Conservation (phyloP, 1,139 yeast species). For the Meyerozyma sp. region DNA sequence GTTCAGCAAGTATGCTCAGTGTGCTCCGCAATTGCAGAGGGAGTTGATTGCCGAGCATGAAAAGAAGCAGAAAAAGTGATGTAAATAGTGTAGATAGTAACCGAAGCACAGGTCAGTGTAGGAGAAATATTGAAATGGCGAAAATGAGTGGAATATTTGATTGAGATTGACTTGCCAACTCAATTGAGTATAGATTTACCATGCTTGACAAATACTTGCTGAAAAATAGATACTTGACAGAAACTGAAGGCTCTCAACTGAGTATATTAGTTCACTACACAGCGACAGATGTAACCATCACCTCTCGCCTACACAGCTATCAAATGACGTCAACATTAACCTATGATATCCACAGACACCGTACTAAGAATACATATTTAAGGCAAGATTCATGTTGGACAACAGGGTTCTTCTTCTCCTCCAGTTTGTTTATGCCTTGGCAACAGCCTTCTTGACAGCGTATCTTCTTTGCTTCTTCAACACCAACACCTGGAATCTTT, state of each 20-base stretch:
- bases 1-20: constrained; percentile 87
- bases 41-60: constrained; percentile 83
- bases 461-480: constrained; percentile 96
- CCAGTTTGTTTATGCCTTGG: constrained; percentile 28
- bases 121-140: background rate
- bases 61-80: constrained; percentile 18
- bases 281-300: background rate
- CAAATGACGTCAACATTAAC: constrained; percentile 26
- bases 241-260: no score
- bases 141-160: no score
- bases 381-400: constrained; percentile 1
- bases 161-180: no score
- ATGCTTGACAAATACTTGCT: no score
- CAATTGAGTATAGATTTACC: no score
- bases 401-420: constrained; percentile 43
- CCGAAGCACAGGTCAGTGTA: background rate
- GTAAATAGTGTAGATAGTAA: constrained; percentile 5
- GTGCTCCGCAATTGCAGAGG: constrained; percentile 85
- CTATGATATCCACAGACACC: constrained; percentile 27
- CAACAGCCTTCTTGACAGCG: constrained; percentile 75
- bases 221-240: no score
- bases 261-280: no score
- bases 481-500: constrained; percentile 98
- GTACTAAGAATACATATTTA: constrained; percentile 25
- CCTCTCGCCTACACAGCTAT: background rate